A percentile compares a stretch with the other conserved stretches of the same genome.
Evolutionary conservation across 768 basidiomycete genomes (phyloP).

Genomic region (Trametopsis cervina): DNA sequence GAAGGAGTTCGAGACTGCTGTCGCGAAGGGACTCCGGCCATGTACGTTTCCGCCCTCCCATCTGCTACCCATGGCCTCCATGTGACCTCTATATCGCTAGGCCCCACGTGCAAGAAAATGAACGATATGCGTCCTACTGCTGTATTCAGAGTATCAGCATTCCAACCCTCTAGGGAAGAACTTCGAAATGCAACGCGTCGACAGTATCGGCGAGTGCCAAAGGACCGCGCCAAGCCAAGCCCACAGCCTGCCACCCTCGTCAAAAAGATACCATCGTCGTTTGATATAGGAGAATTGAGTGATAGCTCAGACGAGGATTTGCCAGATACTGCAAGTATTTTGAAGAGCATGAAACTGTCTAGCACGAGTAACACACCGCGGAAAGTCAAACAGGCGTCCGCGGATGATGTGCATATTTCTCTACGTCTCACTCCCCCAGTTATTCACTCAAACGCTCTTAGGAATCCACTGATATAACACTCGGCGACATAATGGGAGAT

Average conservation of each 20-base stretch:
- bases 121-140: slow-evolving; percentile 42
- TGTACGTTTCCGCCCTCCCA: slow-evolving; percentile 31
- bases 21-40: slow-evolving; percentile 50
- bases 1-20: slow-evolving; percentile 49
- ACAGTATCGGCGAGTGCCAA: slow-evolving; percentile 21
- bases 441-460: background rate
- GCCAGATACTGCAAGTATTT: slow-evolving; percentile 36
- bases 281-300: background rate
- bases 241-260: background rate
- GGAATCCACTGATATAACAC: slow-evolving; percentile 5
- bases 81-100: no score
- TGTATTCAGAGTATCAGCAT: slow-evolving; percentile 58
- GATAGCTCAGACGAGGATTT: slow-evolving; percentile 36
- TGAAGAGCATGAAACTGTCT: slow-evolving; percentile 14
- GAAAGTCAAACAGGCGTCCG: slow-evolving; percentile 23
- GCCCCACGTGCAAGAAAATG: slow-evolving; percentile 65
- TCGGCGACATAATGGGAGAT: slow-evolving; percentile 1
- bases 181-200: slow-evolving; percentile 34
- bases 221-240: background rate
- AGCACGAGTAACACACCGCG: slow-evolving; percentile 20
- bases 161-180: slow-evolving; percentile 61
- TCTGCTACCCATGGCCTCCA: no score
- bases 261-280: background rate
- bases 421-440: background rate
- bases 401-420: slow-evolving; percentile 7